Evolutionary conservation across 305 asterid species (phyloP).

Genomic region (Caryopteris hybrid): DNA sequence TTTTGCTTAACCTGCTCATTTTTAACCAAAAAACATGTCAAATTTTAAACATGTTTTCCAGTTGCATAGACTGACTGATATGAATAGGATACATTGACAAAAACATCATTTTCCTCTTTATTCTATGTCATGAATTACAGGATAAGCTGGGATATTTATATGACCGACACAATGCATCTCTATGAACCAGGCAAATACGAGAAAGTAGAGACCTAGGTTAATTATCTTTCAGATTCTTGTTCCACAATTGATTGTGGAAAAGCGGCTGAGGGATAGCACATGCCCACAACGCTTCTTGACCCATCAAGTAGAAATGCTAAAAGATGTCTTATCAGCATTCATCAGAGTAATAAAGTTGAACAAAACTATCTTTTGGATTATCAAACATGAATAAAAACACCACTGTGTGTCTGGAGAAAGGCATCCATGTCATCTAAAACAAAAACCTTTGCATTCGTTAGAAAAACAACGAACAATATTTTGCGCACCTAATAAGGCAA

Average conservation of each 20-base stretch:
- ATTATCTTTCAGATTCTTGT: background rate
- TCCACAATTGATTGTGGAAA: background rate
- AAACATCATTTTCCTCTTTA: background rate
- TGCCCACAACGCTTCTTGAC: background rate
- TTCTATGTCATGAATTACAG: background rate
- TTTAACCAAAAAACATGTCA: slow-evolving; percentile 18
- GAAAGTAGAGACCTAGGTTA: background rate
- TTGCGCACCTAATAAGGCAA: background rate
- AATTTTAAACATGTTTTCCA: background rate
- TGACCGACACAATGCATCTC: background rate
- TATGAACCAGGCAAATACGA: background rate
- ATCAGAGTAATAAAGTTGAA: background rate
- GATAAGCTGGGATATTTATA: background rate
- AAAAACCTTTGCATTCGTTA: background rate
- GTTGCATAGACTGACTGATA: background rate
- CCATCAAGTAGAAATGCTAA: background rate
- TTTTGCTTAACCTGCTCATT: slow-evolving; percentile 78
- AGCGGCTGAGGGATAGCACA: background rate
- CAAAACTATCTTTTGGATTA: background rate
- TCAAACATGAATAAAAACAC: background rate
- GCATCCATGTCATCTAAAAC: background rate
- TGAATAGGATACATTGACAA: background rate
- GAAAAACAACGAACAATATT: background rate
- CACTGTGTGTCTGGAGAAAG: background rate
- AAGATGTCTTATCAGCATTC: background rate